A percentile compares a stretch with the other conserved stretches of the same genome.
Conservation (phyloP, 1,284 basidiomycete genomes). For the Microbotryum silenes-acaulis region DNA sequence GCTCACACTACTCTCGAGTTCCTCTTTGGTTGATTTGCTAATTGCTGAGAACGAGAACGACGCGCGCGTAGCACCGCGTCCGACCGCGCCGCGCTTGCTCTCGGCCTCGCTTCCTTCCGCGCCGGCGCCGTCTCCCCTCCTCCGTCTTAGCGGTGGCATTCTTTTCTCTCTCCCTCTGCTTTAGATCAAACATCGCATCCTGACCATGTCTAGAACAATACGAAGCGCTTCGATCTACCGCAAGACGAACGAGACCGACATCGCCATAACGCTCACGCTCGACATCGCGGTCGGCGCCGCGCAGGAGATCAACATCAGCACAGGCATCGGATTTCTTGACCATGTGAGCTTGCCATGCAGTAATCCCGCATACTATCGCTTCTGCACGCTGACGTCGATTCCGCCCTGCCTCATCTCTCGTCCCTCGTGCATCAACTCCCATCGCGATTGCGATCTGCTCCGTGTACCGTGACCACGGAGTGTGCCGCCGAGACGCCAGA, state of each 20-base stretch:
- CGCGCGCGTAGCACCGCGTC: no score
- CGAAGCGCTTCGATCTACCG: constrained; percentile 64
- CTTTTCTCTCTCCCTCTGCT: no score
- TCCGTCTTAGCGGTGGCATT: no score
- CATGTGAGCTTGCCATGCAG: constrained; percentile 55
- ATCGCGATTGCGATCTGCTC: neutral
- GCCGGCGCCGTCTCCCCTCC: no score
- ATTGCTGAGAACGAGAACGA: no score
- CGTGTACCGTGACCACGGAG: neutral
- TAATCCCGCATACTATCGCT: neutral
- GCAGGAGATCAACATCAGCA: constrained; percentile 79
- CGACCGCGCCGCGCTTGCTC: no score
- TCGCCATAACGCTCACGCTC: constrained; percentile 71
- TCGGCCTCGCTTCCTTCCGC: no score
- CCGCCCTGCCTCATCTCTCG: constrained; percentile 1
- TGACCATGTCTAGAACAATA: constrained; percentile 13
- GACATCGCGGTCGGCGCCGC: constrained; percentile 64
- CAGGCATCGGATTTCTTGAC: constrained; percentile 96
- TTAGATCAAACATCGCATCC: no score
- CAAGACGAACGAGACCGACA: constrained; percentile 88
- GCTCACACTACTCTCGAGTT: no score
- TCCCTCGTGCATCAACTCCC: neutral
- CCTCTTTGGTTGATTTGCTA: no score
- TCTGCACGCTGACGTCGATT: neutral
- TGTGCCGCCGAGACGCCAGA: constrained; percentile 50